Conservation (phyloP, 108 stramenopile species). For the Phaeodactylum tricornutum region DNA sequence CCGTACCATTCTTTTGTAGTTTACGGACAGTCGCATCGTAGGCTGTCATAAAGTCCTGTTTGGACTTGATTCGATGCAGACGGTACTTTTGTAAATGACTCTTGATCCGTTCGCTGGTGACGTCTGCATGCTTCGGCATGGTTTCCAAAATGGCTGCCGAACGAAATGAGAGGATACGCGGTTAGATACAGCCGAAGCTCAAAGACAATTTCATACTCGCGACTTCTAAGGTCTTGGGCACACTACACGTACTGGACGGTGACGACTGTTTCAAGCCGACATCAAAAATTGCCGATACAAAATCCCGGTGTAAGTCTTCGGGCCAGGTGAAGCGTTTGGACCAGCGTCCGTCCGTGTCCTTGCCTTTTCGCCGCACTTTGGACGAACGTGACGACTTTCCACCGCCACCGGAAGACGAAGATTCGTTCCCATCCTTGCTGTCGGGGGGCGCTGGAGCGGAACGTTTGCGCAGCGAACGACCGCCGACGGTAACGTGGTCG, state of each 20-base stretch:
- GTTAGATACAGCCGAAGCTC: too few species aligned
- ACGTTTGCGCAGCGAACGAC: conserved; percentile 2
- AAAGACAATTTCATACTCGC: too few species aligned
- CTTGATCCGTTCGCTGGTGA: conserved; percentile 93
- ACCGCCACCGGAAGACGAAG: conserved; percentile 6
- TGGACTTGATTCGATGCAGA: conserved; percentile 72
- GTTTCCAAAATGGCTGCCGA: conserved; percentile 85
- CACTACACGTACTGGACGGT: too few species aligned
- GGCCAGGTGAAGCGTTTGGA: conserved; percentile 86
- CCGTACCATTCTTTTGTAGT: conserved; percentile 26
- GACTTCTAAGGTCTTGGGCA: too few species aligned
- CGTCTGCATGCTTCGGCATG: conserved; percentile 70
- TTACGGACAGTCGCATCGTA: conserved; percentile 56
- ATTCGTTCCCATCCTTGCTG: conserved; percentile 5
- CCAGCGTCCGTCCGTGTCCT: conserved; percentile 58
- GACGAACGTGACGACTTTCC: neutral
- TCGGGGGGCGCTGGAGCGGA: neutral
- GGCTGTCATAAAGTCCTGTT: conserved; percentile 84
- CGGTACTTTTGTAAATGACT: conserved; percentile 94
- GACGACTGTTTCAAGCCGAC: conserved; percentile 89
- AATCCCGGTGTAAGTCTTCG: conserved; percentile 76
- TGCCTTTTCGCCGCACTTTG: conserved; percentile 33
- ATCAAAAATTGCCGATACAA: conserved; percentile 90
- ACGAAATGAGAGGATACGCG: too few species aligned
- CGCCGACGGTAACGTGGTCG: neutral